Conservation (phyloP, 257 asterid species). For the Galeopsis tetrahit region DNA sequence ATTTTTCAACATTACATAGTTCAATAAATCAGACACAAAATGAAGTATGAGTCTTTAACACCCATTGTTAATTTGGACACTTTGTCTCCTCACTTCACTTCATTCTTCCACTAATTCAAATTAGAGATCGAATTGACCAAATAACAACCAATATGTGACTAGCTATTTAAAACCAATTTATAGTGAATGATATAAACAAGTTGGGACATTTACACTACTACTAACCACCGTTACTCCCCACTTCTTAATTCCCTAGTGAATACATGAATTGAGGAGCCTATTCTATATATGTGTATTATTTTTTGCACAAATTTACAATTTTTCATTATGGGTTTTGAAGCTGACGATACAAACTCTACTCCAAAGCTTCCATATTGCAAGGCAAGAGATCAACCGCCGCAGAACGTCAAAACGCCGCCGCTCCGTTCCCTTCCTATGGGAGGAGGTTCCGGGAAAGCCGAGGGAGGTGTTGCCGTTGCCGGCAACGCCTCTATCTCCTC, state of each 20-base stretch:
- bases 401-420: constrained; percentile 63
- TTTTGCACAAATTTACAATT: too few relatives aligned
- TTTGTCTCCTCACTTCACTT: too few relatives aligned
- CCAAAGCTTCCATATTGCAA: constrained; percentile 61
- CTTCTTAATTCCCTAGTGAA: constrained; percentile 41
- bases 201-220: constrained; percentile 12
- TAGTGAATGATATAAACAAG: constrained; percentile 1
- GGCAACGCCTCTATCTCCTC: too few relatives aligned
- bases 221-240: constrained; percentile 47
- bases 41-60: too few relatives aligned
- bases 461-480: constrained; percentile 37
- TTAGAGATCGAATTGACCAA: constrained; percentile 20
- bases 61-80: too few relatives aligned
- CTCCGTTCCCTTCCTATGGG: constrained; percentile 82
- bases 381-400: constrained; percentile 35
- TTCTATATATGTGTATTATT: constrained; percentile 10
- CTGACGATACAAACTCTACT: constrained; percentile 46
- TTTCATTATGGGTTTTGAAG: constrained; percentile 38
- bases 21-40: too few relatives aligned
- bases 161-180: not conserved
- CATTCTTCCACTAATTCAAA: constrained; percentile 21
- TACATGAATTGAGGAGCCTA: constrained; percentile 40
- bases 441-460: constrained; percentile 87
- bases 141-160: not conserved
- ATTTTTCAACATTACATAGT: too few relatives aligned